Conservation (phyloP, 2,329 filamentous ascomycete species). For the Lasiodiplodia theobromae region DNA sequence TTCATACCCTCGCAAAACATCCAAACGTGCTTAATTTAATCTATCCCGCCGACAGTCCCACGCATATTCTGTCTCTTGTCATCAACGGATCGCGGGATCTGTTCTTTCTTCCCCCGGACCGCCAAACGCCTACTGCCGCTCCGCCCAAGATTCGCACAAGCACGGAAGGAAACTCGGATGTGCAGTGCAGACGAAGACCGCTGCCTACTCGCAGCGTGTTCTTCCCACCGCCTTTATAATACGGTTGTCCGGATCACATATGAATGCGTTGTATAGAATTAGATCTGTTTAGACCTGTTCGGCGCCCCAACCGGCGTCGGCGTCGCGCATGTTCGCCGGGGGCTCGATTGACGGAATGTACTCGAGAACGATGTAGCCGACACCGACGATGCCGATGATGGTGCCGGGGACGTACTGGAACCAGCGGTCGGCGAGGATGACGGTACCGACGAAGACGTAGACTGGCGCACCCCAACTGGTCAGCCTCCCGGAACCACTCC, state of each 20-base stretch:
- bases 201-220: background rate
- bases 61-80: background rate
- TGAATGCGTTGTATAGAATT: background rate
- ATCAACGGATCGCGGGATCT: background rate
- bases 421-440: slow-evolving; percentile 74
- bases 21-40: background rate
- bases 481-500: slow-evolving; percentile 24
- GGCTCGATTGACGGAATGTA: slow-evolving; percentile 61
- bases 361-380: slow-evolving; percentile 70
- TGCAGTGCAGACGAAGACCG: background rate
- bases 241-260: no score
- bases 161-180: background rate
- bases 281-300: slow-evolving; percentile 57
- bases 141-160: background rate
- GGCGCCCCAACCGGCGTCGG: slow-evolving; percentile 60
- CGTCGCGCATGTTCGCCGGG: slow-evolving; percentile 62
- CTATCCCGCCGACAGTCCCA: background rate
- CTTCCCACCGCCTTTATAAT: background rate
- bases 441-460: slow-evolving; percentile 93
- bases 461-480: slow-evolving; percentile 61
- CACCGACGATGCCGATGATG: slow-evolving; percentile 77
- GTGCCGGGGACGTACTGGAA: slow-evolving; percentile 78
- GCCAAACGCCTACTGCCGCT: background rate
- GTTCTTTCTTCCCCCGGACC: background rate
- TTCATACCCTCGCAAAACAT: background rate